A percentile compares a stretch with the other conserved stretches of the same genome.
Evolutionary conservation across 768 basidiomycete genomes (phyloP).

Genomic region (Boletus tylopilopsis): DNA sequence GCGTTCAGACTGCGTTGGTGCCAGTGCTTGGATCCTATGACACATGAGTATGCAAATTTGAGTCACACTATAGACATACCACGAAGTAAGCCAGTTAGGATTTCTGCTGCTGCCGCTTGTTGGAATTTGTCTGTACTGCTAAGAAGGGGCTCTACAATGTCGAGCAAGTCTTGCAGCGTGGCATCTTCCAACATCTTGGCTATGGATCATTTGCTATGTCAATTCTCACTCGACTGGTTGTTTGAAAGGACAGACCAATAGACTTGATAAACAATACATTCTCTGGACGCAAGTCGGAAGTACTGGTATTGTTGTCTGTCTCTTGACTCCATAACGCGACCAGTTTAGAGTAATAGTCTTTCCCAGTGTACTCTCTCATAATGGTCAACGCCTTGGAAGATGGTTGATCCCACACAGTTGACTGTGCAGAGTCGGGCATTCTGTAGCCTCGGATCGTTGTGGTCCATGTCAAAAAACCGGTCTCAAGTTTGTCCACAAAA

Average conservation of each 20-base stretch:
- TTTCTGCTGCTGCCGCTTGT: slow-evolving; percentile 75
- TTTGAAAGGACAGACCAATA: slow-evolving; percentile 36
- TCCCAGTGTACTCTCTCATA: slow-evolving; percentile 44
- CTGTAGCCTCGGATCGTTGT: slow-evolving; percentile 59
- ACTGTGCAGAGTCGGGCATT: slow-evolving; percentile 29
- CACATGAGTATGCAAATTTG: slow-evolving; percentile 6
- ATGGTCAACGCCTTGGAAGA: slow-evolving; percentile 51
- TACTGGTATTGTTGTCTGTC: slow-evolving; percentile 51
- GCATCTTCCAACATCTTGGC: slow-evolving; percentile 64
- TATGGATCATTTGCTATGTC: slow-evolving; percentile 28
- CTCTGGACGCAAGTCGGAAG: slow-evolving; percentile 55
- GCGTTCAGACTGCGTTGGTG: slow-evolving; percentile 43
- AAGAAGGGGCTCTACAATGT: slow-evolving; percentile 57
- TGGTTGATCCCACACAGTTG: slow-evolving; percentile 49
- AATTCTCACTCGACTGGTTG: slow-evolving; percentile 39
- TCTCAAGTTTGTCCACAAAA: slow-evolving; percentile 71
- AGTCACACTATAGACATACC: slow-evolving; percentile 41
- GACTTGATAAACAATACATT: slow-evolving; percentile 48
- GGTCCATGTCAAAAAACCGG: slow-evolving; percentile 79
- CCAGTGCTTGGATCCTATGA: slow-evolving; percentile 83
- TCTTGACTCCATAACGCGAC: slow-evolving; percentile 77
- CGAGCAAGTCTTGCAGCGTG: slow-evolving; percentile 49
- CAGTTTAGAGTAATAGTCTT: slow-evolving; percentile 59
- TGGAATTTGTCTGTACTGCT: slow-evolving; percentile 75
- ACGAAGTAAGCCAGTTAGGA: slow-evolving; percentile 70